Percentiles rank a stretch among this genome's conserved stretches.
phyloP scores from a whole-genome alignment of 2,329 filamentous ascomycete genomes.

The Coniella vitis region DNA sequence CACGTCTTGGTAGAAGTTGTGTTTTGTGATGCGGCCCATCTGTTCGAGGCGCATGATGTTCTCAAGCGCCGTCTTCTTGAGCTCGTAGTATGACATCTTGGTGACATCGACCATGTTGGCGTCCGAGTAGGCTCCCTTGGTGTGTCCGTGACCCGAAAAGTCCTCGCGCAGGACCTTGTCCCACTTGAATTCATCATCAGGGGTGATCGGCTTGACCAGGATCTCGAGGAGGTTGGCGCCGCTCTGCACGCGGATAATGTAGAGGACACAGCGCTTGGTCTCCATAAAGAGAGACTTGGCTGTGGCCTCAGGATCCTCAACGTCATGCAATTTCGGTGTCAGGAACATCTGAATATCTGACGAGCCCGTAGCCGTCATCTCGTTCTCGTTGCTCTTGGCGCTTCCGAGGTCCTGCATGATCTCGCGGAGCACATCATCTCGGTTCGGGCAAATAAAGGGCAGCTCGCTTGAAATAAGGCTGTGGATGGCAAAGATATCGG shows the following conservation, averaged over 20 bases:
- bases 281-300: conserved; percentile 94
- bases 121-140: conserved; percentile 83
- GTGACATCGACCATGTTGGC: conserved; percentile 84
- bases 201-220: conserved; percentile 78
- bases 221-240: conserved; percentile 92
- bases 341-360: conserved; percentile 88
- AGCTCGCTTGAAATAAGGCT: conserved; percentile 78
- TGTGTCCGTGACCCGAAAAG: conserved; percentile 59
- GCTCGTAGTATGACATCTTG: conserved; percentile 79
- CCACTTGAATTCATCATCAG: conserved; percentile 90
- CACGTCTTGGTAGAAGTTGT: conserved; percentile 96
- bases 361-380: conserved; percentile 79
- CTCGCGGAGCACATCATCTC: conserved; percentile 84
- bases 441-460: conserved; percentile 64
- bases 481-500: conserved; percentile 94
- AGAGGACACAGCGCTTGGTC: conserved; percentile 92
- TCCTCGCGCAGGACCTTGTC: conserved; percentile 74
- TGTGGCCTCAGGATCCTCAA: conserved; percentile 88
- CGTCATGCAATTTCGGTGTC: conserved; percentile 80
- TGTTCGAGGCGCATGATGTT: conserved; percentile 89
- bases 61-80: conserved; percentile 89
- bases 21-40: conserved; percentile 75
- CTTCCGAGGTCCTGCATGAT: conserved; percentile 90
- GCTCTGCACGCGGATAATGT: conserved; percentile 94
- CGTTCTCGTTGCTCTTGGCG: conserved; percentile 92